phyloP scores from a whole-genome alignment of 345 rosid species.

The Hypericum androsaemum region DNA sequence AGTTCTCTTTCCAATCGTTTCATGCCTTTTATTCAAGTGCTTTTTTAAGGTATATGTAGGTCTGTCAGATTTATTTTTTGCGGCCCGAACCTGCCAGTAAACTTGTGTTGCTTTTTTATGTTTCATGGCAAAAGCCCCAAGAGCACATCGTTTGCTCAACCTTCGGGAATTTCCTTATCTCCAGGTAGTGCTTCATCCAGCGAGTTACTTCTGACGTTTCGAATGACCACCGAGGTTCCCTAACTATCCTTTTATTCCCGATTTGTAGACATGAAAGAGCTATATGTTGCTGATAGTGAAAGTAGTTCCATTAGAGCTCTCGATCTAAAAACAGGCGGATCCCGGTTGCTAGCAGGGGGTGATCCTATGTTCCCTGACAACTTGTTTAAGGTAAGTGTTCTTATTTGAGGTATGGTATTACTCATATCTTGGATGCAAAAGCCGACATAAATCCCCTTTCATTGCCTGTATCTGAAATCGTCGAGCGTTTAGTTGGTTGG shows the following conservation, averaged over 20 bases:
- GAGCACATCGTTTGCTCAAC: conserved; percentile 83
- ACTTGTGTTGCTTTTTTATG: conserved; percentile 9
- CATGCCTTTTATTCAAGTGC: conserved; percentile 2
- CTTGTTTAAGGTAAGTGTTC: conserved; percentile 58
- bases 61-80: not conserved
- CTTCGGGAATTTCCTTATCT: conserved; percentile 76
- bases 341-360: conserved; percentile 81
- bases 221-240: too few relatives aligned
- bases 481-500: too few relatives aligned
- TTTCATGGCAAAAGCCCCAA: conserved; percentile 43
- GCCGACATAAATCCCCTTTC: too few relatives aligned
- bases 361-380: conserved; percentile 74
- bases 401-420: too few relatives aligned
- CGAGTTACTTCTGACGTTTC: too few relatives aligned
- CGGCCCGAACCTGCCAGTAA: not conserved
- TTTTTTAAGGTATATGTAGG: not conserved
- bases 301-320: conserved; percentile 88
- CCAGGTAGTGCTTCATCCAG: conserved; percentile 35
- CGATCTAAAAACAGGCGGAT: conserved; percentile 77
- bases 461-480: too few relatives aligned
- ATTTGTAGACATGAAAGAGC: conserved; percentile 48
- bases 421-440: too few relatives aligned
- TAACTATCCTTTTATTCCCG: conserved; percentile 2
- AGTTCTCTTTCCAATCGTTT: not conserved
- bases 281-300: conserved; percentile 87